Evolutionary conservation across 805 yeast species (phyloP).

Genomic region (Cyberlindnera bimundalis): DNA sequence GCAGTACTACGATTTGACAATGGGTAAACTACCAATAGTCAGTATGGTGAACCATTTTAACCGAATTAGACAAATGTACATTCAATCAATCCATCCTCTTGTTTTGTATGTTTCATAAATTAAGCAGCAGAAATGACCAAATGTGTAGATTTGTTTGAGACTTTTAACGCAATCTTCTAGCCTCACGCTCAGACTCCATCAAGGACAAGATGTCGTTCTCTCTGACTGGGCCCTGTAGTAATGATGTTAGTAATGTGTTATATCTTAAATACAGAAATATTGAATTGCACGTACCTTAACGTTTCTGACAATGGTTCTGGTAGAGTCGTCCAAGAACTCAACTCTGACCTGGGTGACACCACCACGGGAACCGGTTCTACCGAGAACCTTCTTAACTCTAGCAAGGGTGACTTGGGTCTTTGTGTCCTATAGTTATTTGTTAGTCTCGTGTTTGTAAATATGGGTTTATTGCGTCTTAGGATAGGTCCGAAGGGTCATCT

Average conservation of each 20-base stretch:
- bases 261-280: not conserved
- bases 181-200: slow-evolving; percentile 99
- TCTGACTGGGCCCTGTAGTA: slow-evolving; percentile 77
- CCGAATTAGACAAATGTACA: slow-evolving; percentile 28
- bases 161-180: slow-evolving; percentile 83
- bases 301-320: slow-evolving; percentile 96
- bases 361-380: slow-evolving; percentile 99
- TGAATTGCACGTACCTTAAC: slow-evolving; percentile 50
- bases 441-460: not conserved
- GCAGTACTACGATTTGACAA: not conserved
- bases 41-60: slow-evolving; percentile 1
- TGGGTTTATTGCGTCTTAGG: too few species aligned
- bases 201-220: slow-evolving; percentile 97
- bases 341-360: slow-evolving; percentile 99
- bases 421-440: slow-evolving; percentile 24
- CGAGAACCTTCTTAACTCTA: slow-evolving; percentile 98
- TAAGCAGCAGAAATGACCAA: slow-evolving; percentile 16
- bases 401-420: slow-evolving; percentile 87
- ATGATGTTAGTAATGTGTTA: not conserved
- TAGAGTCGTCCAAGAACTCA: slow-evolving; percentile 91
- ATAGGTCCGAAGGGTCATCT: too few species aligned
- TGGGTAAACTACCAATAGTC: not conserved
- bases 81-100: slow-evolving; percentile 24
- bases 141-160: slow-evolving; percentile 20
- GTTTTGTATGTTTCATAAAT: slow-evolving; percentile 13